phyloP scores from a whole-genome alignment of 1,284 basidiomycete genomes.

The Acaromyces ingoldii region DNA sequence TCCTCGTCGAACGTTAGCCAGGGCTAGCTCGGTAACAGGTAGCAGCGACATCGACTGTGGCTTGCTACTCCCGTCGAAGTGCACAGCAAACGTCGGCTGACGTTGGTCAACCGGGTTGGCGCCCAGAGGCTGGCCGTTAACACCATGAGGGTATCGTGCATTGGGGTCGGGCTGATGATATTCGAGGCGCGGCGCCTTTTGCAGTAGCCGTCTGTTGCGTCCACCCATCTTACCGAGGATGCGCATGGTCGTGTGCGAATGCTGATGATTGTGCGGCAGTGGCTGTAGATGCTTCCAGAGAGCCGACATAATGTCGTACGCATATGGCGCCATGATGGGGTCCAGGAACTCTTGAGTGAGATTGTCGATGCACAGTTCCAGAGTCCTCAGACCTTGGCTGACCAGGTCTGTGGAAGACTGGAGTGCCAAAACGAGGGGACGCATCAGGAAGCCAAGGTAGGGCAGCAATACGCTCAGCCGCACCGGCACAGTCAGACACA shows the following conservation, averaged over 20 bases:
- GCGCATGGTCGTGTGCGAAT: slow-evolving; percentile 90
- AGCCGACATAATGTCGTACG: slow-evolving; percentile 85
- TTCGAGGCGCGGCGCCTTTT: slow-evolving; percentile 72
- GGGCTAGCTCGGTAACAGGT: slow-evolving; percentile 69
- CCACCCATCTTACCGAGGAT: slow-evolving; percentile 97
- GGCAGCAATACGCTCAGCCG: slow-evolving; percentile 93
- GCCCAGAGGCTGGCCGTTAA: slow-evolving; percentile 26
- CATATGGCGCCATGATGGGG: slow-evolving; percentile 77
- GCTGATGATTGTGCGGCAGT: slow-evolving; percentile 80
- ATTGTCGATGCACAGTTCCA: slow-evolving; percentile 99
- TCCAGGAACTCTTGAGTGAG: slow-evolving; percentile 97
- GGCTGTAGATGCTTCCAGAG: slow-evolving; percentile 65
- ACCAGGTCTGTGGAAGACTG: slow-evolving; percentile 77
- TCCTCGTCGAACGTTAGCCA: slow-evolving; percentile 63
- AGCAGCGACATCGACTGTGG: slow-evolving; percentile 65
- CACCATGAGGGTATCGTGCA: slow-evolving; percentile 26
- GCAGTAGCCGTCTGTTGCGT: slow-evolving; percentile 73
- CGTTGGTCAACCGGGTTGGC: too few species aligned
- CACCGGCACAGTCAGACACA: slow-evolving; percentile 93
- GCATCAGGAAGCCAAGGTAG: slow-evolving; percentile 93
- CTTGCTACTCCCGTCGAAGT: slow-evolving; percentile 2
- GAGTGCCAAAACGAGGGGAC: slow-evolving; percentile 86
- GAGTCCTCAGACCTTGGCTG: slow-evolving; percentile 88
- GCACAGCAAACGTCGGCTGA: slow-evolving; percentile 3
- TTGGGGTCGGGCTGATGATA: slow-evolving; percentile 55